A percentile compares a stretch with the other conserved stretches of the same genome.
Evolutionary conservation across 371 early-diverging fungal species (phyloP).

Genomic region (Mucor irregularis): DNA sequence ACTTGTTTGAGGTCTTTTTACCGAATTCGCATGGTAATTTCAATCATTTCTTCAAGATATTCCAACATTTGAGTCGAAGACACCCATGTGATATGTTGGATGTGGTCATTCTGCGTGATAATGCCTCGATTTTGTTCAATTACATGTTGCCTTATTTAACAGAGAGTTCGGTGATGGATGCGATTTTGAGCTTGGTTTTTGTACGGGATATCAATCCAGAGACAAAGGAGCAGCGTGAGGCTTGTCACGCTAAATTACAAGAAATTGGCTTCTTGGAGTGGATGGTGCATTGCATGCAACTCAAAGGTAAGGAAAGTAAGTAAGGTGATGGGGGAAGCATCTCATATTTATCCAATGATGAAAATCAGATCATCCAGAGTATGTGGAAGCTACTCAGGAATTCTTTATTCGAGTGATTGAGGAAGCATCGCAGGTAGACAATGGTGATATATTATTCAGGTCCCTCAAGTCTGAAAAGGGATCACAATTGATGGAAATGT

Average conservation of each 20-base stretch:
- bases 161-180: conserved; percentile 27
- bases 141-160: conserved; percentile 39
- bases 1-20: conserved; percentile 33
- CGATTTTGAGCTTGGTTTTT: conserved; percentile 35
- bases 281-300: conserved; percentile 30
- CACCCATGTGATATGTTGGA: conserved; percentile 44
- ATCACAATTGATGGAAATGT: conserved; percentile 16
- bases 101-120: conserved; percentile 23
- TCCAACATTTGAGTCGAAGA: conserved; percentile 41
- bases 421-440: conserved; percentile 41
- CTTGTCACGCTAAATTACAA: conserved; percentile 21
- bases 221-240: conserved; percentile 28
- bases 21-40: conserved; percentile 44
- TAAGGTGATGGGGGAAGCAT: too few species aligned
- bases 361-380: conserved; percentile 14
- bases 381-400: conserved; percentile 32
- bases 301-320: conserved; percentile 23
- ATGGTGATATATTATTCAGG: conserved; percentile 30
- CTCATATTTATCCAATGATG: too few species aligned
- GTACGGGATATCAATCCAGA: conserved; percentile 36
- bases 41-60: conserved; percentile 44
- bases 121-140: conserved; percentile 34
- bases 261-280: conserved; percentile 34
- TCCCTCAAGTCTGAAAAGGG: conserved; percentile 18
- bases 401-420: conserved; percentile 42